A percentile compares a stretch with the other conserved stretches of the same genome.
These are phyloP conservation scores for Cynanchum wilfordii DNA, from an alignment of 257 asterid genomes.

Conservation along the genomic window DNA sequence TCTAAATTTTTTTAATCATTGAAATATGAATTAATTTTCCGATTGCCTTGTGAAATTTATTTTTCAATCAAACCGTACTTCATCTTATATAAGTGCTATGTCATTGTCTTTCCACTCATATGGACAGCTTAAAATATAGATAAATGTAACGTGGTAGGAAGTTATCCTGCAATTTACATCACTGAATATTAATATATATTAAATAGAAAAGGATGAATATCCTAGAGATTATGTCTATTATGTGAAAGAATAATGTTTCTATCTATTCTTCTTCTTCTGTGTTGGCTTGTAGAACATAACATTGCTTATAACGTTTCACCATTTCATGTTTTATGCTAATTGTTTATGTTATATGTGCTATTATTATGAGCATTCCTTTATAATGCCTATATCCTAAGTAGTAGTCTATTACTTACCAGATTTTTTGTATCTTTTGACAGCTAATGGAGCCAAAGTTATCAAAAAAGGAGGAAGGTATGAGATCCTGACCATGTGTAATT, in stretches of 20 bases:
- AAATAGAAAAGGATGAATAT: background rate
- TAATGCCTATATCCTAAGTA: too few species aligned
- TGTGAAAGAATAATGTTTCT: background rate
- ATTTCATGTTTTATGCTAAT: background rate
- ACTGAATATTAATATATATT: background rate
- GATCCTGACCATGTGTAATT: background rate
- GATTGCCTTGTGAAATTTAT: background rate
- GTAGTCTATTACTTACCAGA: background rate
- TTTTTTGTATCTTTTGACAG: constrained; percentile 28
- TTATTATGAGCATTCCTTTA: background rate
- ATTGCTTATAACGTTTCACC: background rate
- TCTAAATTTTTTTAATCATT: background rate
- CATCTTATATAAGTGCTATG: background rate
- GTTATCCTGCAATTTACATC: background rate
- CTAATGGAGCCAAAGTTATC: constrained; percentile 60
- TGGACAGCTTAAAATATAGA: background rate
- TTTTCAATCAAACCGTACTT: background rate
- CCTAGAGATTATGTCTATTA: background rate
- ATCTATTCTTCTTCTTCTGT: background rate
- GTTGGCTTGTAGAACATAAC: background rate
- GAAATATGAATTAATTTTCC: background rate
- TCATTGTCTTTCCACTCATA: background rate
- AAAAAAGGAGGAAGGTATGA: constrained; percentile 75
- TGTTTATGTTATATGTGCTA: background rate
- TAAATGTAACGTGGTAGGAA: background rate